These are phyloP conservation scores for Pythium rishiriense DNA, from an alignment of 352 stramenopile genomes.

Conservation along the genomic window DNA sequence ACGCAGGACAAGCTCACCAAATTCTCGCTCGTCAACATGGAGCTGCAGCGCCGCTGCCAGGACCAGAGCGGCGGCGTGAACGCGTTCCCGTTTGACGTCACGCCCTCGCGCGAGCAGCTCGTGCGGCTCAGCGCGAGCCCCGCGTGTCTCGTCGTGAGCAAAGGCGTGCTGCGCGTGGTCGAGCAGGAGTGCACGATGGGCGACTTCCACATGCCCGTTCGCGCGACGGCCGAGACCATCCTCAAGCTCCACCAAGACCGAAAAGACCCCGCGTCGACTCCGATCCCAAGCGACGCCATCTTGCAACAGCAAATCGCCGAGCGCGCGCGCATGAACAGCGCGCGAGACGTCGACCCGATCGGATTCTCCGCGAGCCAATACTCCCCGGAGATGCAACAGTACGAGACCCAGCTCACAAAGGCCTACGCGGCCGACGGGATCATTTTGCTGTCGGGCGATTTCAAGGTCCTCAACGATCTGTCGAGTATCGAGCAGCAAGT, in stretches of 20 bases:
- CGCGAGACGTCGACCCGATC: slow-evolving; percentile 17
- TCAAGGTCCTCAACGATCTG: slow-evolving; percentile 15
- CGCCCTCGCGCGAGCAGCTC: slow-evolving; percentile 8
- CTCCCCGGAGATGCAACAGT: slow-evolving; percentile 12
- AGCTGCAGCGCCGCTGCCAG: slow-evolving; percentile 9
- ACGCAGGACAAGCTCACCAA: slow-evolving; percentile 13
- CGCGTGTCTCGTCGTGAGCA: slow-evolving; percentile 13
- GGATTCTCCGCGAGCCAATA: slow-evolving; percentile 1
- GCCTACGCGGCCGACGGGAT: slow-evolving; percentile 15
- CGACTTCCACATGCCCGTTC: slow-evolving; percentile 11
- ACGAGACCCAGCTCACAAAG: slow-evolving; percentile 19
- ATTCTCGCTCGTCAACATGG: slow-evolving; percentile 20
- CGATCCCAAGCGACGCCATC: slow-evolving; percentile 1
- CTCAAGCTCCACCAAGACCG: slow-evolving; percentile 20
- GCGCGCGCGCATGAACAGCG: slow-evolving; percentile 9
- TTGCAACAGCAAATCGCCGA: slow-evolving; percentile 11
- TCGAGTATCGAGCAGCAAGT: slow-evolving; percentile 1
- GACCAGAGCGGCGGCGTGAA: slow-evolving; percentile 16
- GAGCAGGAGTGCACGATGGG: slow-evolving; percentile 17
- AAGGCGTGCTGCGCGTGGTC: slow-evolving; percentile 16
- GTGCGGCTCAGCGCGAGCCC: slow-evolving; percentile 11
- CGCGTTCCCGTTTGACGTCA: slow-evolving; percentile 16
- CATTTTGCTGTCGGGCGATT: slow-evolving; percentile 11
- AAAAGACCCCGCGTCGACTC: neutral
- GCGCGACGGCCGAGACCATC: slow-evolving; percentile 17